Evolutionary conservation across 169 alveolate genomes (phyloP).

Genomic region (Plasmodium cynomolgi): DNA sequence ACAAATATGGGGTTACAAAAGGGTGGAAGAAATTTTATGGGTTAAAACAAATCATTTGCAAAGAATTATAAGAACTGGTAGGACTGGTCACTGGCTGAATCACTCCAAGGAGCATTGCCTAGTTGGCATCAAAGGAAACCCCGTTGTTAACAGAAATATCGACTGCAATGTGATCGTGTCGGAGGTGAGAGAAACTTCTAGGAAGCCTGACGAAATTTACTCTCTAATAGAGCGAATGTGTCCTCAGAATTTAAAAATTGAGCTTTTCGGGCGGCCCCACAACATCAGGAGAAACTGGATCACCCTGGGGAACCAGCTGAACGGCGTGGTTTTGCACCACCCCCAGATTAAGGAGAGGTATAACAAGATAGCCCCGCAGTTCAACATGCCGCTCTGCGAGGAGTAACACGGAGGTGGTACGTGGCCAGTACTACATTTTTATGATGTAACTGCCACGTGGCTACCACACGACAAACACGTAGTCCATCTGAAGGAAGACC

Average conservation of each 20-base stretch:
- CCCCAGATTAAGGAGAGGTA: conserved; percentile 78
- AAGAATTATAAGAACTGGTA: conserved; percentile 95
- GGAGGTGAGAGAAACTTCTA: conserved; percentile 95
- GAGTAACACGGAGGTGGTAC: not conserved
- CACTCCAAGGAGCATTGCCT: conserved; percentile 95
- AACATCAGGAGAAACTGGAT: conserved; percentile 95
- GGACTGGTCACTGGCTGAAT: conserved; percentile 98
- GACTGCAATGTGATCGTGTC: conserved; percentile 95
- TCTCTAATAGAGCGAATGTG: conserved; percentile 93
- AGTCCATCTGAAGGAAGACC: not conserved
- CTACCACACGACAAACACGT: not conserved
- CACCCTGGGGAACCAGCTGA: conserved; percentile 92
- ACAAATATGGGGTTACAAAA: conserved; percentile 95
- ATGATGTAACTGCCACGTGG: not conserved
- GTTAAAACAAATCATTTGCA: conserved; percentile 95
- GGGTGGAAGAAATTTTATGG: conserved; percentile 97
- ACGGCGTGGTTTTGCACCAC: conserved; percentile 86
- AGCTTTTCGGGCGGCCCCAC: conserved; percentile 94
- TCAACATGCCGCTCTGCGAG: conserved; percentile 69
- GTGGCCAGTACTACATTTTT: not conserved
- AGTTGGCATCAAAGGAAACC: conserved; percentile 92
- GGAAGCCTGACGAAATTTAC: conserved; percentile 97
- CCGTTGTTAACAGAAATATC: conserved; percentile 86
- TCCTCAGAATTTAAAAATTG: conserved; percentile 94
- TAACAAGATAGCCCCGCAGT: conserved; percentile 63